Evolutionary conservation across 2,329 filamentous ascomycete genomes (phyloP).

Genomic region (Penicillium sp.): DNA sequence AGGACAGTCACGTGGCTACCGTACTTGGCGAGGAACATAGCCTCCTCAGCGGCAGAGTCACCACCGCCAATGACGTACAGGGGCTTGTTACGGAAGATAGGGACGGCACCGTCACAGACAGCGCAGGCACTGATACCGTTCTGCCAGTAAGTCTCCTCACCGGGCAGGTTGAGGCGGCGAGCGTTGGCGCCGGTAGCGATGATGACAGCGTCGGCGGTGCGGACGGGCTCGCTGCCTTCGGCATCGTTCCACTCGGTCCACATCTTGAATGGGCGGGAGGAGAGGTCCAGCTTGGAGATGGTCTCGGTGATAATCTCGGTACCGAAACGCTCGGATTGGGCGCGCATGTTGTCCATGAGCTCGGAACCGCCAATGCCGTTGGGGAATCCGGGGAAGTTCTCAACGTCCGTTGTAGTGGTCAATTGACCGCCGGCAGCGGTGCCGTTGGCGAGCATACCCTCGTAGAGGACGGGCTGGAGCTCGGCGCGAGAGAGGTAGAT

Average conservation of each 20-base stretch:
- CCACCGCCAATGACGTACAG: slow-evolving; percentile 95
- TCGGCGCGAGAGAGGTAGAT: slow-evolving; percentile 95
- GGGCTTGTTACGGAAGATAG: slow-evolving; percentile 96
- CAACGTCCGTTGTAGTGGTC: slow-evolving; percentile 96
- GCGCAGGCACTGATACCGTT: slow-evolving; percentile 95
- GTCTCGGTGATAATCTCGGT: slow-evolving; percentile 94
- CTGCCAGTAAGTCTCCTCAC: slow-evolving; percentile 97
- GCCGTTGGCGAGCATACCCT: slow-evolving; percentile 96
- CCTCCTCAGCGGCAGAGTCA: slow-evolving; percentile 96
- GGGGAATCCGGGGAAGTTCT: slow-evolving; percentile 97
- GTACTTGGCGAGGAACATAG: slow-evolving; percentile 97
- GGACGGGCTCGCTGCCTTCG: slow-evolving; percentile 65
- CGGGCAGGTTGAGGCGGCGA: slow-evolving; percentile 74
- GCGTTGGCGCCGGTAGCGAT: slow-evolving; percentile 95
- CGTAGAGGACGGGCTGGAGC: slow-evolving; percentile 91
- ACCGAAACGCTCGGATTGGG: slow-evolving; percentile 87
- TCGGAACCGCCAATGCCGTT: slow-evolving; percentile 82
- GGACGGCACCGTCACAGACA: slow-evolving; percentile 94
- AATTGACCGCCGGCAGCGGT: slow-evolving; percentile 95
- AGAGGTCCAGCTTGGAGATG: slow-evolving; percentile 83
- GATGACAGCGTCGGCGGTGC: slow-evolving; percentile 90
- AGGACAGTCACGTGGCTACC: slow-evolving; percentile 92
- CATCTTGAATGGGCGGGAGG: slow-evolving; percentile 83
- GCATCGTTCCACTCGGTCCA: slow-evolving; percentile 84
- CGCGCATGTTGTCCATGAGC: slow-evolving; percentile 95